Percentiles rank a stretch among this genome's conserved stretches.
Evolutionary conservation across 306 rosid genomes (phyloP).

Genomic region (Crataegus laevigata): DNA sequence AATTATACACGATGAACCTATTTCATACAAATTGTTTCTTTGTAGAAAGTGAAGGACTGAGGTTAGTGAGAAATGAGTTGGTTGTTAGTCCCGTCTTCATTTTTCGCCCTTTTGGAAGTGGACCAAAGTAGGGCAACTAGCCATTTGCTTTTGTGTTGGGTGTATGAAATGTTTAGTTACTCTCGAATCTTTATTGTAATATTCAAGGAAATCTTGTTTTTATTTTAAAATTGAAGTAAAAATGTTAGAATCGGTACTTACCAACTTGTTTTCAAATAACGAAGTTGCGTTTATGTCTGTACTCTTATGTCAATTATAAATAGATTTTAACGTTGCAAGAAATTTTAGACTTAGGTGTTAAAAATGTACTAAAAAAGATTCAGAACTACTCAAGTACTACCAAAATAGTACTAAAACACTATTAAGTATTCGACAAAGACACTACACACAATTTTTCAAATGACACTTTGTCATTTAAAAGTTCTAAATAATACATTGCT

Average conservation of each 20-base stretch:
- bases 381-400: too few species aligned
- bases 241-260: background rate
- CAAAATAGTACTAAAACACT: too few species aligned
- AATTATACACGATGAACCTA: too few species aligned
- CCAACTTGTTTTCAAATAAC: background rate
- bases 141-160: background rate
- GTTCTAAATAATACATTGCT: too few species aligned
- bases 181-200: background rate
- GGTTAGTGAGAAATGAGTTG: conserved; percentile 10
- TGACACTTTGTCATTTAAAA: too few species aligned
- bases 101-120: background rate
- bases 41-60: background rate
- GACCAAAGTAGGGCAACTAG: background rate
- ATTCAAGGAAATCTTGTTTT: background rate
- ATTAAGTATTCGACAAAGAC: too few species aligned
- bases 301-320: background rate
- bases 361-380: background rate
- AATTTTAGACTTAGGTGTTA: too few species aligned
- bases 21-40: too few species aligned
- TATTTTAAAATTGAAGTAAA: background rate
- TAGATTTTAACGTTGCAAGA: too few species aligned
- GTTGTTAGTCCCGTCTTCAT: conserved; percentile 27
- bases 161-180: background rate
- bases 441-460: too few species aligned
- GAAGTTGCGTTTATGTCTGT: background rate